Evolutionary conservation across 371 early-diverging fungal genomes (phyloP), one percentile per base, ranked within the genome.

Genomic region (Capillidium heterosporum): DNA sequence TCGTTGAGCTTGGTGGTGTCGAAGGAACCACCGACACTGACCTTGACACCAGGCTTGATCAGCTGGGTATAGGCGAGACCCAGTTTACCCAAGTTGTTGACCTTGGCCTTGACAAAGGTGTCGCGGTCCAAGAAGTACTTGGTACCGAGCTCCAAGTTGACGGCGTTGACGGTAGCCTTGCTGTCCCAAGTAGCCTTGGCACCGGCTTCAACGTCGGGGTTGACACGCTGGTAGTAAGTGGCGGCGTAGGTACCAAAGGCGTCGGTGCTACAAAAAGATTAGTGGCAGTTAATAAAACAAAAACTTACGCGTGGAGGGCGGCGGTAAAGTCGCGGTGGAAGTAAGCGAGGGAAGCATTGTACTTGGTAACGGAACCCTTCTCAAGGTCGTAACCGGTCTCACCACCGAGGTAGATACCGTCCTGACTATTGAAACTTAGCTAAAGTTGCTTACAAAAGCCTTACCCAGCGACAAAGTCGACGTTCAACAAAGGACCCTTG

Each of bases 211-310:
- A 91, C 75, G 55, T 83, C 83, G 60, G 76, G 62, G 71, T 76
- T 85, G 69, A 97, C 89, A 61, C 85, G 84, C 77, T 97, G 98
- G 84, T 83, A 92, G 89, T 90, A 92, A 28, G 92, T 85, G 57
- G 90, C 90, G 61, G 93, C 71, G 74, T 84, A 84, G 62, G 73
- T 62, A 69, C 70, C 71, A 68, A 87, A 74, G 10, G 70, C 64
- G 67, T 67, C 65, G 50, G 67, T 59, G 60, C 49, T 47, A 50
- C n/a, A n/a, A n/a, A n/a, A 39, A 41, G 42, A 10, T n/a, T 57
- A 5, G 57, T 61, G 35, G 43, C 32, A 55, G 81, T 63, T 72
- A 84, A 83, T 63, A 71, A 65, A 72, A 68, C 71, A 62, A 87
- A 73, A 60, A 75, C 71, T 72, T 77, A 78, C 60, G 89, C 87